Evolutionary conservation across 2,329 filamentous ascomycete species (phyloP), one percentile per base, ranked within the genome.

Genomic region (Aspergillus calidoustus): DNA sequence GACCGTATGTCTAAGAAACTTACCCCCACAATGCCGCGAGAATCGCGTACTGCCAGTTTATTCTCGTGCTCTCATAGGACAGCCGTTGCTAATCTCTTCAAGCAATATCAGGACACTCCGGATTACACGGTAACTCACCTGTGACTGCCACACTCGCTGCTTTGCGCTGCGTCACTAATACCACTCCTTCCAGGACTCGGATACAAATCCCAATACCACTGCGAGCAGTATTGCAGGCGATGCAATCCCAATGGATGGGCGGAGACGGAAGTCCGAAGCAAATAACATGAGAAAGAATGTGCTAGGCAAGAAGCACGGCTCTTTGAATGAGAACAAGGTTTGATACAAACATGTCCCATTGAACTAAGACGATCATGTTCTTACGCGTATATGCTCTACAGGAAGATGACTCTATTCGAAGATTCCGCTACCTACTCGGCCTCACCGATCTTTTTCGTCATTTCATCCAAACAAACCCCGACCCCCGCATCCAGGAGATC

Each of bases 381-480:
- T 53, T 31, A 54, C 28, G 6, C n/a, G 48, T 56, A 9, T 57
- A 4, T 28, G 5, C 11, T 50, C 19, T 64, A 44, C 59, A 94
- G 91, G 94, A 97, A 81, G 92, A 97, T 83, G 94, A 98, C 73
- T 96, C 92, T 0, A 92, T 98, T 73, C 88, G 94, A 69, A 86
- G 95, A 75, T 99, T 99, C 76, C 89, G 93, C 66, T 99, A 99
- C 76, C 86, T 99, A 1, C 86, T 99, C 15, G 96, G 96, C 28
- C 83, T 99, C 56, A 99, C 95, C 17, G 95, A 99, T 73, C 84
- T 99, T 22, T 99, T 99, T 82, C 92, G 96, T 67, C 95, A 99
- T 80, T 99, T 99, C 78, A 99, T 99, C 80, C 93, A 98, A 74
- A 92, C 93, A 8, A 99, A 97, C 74, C 94, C 93, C 5, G 93